These are phyloP conservation scores for Metarhizium brunneum DNA, from an alignment of 2,329 filamentous ascomycete genomes.

Conservation along the genomic window DNA sequence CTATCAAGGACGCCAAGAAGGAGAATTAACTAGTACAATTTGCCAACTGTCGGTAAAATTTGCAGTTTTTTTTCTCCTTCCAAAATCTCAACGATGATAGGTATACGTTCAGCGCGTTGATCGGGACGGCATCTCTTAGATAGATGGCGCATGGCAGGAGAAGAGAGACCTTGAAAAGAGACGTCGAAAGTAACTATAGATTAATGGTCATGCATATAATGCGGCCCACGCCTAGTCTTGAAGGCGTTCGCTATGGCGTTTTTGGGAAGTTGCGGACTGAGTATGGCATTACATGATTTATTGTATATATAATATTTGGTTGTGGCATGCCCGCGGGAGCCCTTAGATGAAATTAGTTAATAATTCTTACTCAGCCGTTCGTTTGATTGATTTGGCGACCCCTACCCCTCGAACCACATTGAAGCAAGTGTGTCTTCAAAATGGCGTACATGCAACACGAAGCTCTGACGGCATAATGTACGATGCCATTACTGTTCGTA, in stretches of 20 bases:
- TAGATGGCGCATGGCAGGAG: not conserved
- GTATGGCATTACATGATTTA: slow-evolving; percentile 16
- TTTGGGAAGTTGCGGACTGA: slow-evolving; percentile 11
- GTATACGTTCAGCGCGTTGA: not conserved
- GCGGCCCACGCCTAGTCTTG: slow-evolving; percentile 13
- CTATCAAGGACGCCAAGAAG: slow-evolving; percentile 55
- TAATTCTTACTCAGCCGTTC: slow-evolving; percentile 4
- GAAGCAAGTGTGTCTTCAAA: not conserved
- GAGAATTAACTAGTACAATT: slow-evolving; percentile 39
- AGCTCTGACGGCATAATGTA: not conserved
- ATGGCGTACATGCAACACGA: not conserved
- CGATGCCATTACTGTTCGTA: not conserved
- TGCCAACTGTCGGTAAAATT: not conserved
- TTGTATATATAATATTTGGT: slow-evolving; percentile 16
- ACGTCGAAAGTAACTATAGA: slow-evolving; percentile 4
- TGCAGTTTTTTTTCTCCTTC: not conserved
- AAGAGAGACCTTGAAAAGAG: not conserved
- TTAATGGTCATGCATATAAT: slow-evolving; percentile 4
- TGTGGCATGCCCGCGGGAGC: not conserved
- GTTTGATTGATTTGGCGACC: not conserved
- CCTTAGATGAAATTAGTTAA: slow-evolving; percentile 4
- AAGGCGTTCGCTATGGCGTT: slow-evolving; percentile 20
- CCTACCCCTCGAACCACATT: no score
- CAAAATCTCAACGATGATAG: no score
- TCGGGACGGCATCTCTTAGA: not conserved